phyloP scores from a whole-genome alignment of 2,329 filamentous ascomycete species.

The Alternaria sp. region DNA sequence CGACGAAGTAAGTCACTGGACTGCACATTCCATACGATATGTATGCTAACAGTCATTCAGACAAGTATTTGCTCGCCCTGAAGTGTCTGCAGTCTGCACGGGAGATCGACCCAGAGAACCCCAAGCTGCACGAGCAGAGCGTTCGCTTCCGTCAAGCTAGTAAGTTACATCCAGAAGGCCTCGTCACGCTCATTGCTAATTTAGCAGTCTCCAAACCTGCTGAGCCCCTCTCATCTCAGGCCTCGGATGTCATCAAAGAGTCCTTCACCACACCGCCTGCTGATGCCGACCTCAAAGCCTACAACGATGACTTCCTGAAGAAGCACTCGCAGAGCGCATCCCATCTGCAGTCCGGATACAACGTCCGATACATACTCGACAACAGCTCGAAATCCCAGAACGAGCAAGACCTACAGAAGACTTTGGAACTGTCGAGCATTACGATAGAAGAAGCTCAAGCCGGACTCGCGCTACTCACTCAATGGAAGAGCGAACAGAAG shows the following conservation, averaged over 20 bases:
- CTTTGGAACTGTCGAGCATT: slow-evolving; percentile 60
- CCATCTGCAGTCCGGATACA: slow-evolving; percentile 70
- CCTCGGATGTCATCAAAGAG: slow-evolving; percentile 71
- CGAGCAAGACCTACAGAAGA: slow-evolving; percentile 68
- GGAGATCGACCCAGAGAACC: slow-evolving; percentile 71
- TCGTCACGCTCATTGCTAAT: slow-evolving; percentile 9
- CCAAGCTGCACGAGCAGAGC: slow-evolving; percentile 77
- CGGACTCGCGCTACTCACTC: slow-evolving; percentile 59
- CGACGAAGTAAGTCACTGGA: slow-evolving; percentile 71
- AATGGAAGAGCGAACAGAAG: slow-evolving; percentile 59
- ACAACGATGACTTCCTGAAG: slow-evolving; percentile 70
- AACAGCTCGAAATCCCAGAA: slow-evolving; percentile 61
- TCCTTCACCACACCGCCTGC: slow-evolving; percentile 69
- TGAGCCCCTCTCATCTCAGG: slow-evolving; percentile 67
- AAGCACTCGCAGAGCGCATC: slow-evolving; percentile 67
- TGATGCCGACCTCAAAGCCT: slow-evolving; percentile 63
- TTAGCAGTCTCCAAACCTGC: slow-evolving; percentile 36
- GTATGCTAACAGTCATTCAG: slow-evolving; percentile 54
- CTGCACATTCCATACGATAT: background rate
- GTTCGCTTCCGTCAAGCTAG: slow-evolving; percentile 70
- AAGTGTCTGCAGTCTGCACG: slow-evolving; percentile 80
- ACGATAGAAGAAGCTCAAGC: slow-evolving; percentile 64
- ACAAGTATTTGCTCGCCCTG: slow-evolving; percentile 85
- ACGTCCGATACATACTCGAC: slow-evolving; percentile 65
- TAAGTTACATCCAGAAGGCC: slow-evolving; percentile 28